Conservation (phyloP, 202 grass and related monocot species). For the Bolboschoenoplectus hybrid region DNA sequence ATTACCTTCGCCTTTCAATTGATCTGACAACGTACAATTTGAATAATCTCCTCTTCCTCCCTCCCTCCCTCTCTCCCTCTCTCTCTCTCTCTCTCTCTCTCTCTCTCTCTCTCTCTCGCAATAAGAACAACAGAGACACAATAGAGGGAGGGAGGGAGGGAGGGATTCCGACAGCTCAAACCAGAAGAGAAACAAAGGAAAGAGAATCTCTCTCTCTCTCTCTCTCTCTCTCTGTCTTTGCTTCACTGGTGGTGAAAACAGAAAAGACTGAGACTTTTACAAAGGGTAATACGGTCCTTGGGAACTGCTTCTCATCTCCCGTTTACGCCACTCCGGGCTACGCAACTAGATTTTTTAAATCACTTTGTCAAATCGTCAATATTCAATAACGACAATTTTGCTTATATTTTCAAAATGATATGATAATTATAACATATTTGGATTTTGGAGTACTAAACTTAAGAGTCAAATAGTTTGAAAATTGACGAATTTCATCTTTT, state of each 20-base stretch:
- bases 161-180: conserved; percentile 44
- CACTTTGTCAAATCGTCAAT: background rate
- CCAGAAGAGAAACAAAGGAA: conserved; percentile 41
- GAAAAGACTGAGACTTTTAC: conserved; percentile 28
- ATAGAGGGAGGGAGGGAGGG: background rate
- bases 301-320: conserved; percentile 24
- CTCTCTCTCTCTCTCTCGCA: conserved; percentile 5
- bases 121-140: conserved; percentile 16
- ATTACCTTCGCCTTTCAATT: conserved; percentile 41
- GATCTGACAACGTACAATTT: conserved; percentile 37
- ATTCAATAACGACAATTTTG: background rate
- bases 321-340: background rate
- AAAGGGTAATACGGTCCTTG: background rate
- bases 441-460: too few relatives aligned
- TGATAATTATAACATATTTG: background rate
- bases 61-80: background rate
- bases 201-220: conserved; percentile 41
- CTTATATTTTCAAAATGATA: background rate
- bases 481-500: too few relatives aligned
- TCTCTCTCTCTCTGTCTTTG: conserved; percentile 30
- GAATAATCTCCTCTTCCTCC: conserved; percentile 21
- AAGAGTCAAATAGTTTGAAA: too few relatives aligned
- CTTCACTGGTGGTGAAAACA: conserved; percentile 36
- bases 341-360: background rate
- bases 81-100: background rate